Evolutionary conservation across 768 basidiomycete genomes (phyloP).

Genomic region (Termitomyces sp.): DNA sequence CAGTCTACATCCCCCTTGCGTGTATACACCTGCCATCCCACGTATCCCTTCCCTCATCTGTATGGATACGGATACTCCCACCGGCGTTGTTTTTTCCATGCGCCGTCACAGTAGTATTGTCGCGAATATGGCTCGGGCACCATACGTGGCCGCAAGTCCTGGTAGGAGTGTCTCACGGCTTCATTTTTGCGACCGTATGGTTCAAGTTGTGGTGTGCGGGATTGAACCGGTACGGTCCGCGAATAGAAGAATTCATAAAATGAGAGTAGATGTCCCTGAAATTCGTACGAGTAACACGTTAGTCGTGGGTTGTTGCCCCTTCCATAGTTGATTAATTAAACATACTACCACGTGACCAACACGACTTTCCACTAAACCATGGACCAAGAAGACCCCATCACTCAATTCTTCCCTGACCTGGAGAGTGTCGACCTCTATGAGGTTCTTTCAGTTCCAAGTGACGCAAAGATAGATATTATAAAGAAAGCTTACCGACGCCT

Average conservation of each 20-base stretch:
- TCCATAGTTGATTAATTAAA: background rate
- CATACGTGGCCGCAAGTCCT: constrained; percentile 68
- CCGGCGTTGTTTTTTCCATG: constrained; percentile 48
- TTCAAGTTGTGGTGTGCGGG: constrained; percentile 48
- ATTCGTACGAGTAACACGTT: too few relatives aligned
- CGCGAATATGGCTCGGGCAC: constrained; percentile 71
- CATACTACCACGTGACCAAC: constrained; percentile 4
- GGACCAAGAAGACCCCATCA: constrained; percentile 69
- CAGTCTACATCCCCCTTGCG: constrained; percentile 53
- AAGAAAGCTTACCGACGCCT: constrained; percentile 80
- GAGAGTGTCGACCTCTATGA: constrained; percentile 74
- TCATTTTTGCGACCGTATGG: constrained; percentile 47
- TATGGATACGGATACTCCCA: constrained; percentile 34
- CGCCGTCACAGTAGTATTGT: constrained; percentile 49
- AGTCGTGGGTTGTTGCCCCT: too few relatives aligned
- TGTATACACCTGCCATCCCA: constrained; percentile 56
- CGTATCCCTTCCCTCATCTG: constrained; percentile 36
- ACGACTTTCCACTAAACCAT: constrained; percentile 27
- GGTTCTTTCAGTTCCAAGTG: constrained; percentile 51
- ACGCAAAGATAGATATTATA: constrained; percentile 61
- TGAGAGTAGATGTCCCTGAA: background rate
- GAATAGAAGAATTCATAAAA: constrained; percentile 5
- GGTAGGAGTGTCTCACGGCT: constrained; percentile 53
- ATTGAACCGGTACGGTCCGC: constrained; percentile 12
- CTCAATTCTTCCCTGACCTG: constrained; percentile 71